Base-by-base conservation (phyloP, 495 filamentous ascomycete species). In the Penicillium diatomitis region DNA sequence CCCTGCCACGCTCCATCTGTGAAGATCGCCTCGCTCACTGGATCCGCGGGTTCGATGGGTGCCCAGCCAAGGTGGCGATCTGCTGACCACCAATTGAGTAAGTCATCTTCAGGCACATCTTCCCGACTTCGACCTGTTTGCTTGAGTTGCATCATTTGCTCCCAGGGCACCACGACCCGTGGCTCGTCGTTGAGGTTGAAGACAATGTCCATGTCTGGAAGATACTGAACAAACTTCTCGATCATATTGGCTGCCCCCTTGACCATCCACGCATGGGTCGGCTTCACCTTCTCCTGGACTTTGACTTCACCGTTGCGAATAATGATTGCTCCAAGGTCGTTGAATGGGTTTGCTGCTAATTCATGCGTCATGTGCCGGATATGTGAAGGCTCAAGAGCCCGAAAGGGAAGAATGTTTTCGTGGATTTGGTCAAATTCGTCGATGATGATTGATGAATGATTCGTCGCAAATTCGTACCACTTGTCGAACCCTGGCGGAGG, bases 151-250 rank as follows among this genome's bases (percentile, higher is more conserved):
- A 69, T 47, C 7, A 76, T 61, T 10, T 79, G 76, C 46, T 82
- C 76, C 74, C 81, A 85, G 3, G 86, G 82, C 1, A 87, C 79
- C 2, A 88, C 72, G 4, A 90, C 76, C 9, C 86, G 74, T n/a
- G 87, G 86, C 53, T 86, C 77, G 54, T 90, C 85, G 38, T 87
- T 79, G 28, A 88, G 56, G 60, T 92, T 94, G 66, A 94, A 82
- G 0, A 84, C 83, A 34, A 94, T 65, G 50, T 88, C 83, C 85
- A 94, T 87, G 45, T 87, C 78, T 1, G 86, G 87, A 4, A 94
- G 73, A 54, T 83, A 72, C 49, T 84, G 54, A n/a, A 75, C 72
- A 47, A 90, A 91, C 1, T 74, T 66, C 34, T 81, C 71, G 38
- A 90, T 82, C 70, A 88, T 81, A 0, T 75, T 67, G 9, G 74